phyloP scores from a whole-genome alignment of 202 grass and related monocot species.

The Hordeum pubiflorum region DNA sequence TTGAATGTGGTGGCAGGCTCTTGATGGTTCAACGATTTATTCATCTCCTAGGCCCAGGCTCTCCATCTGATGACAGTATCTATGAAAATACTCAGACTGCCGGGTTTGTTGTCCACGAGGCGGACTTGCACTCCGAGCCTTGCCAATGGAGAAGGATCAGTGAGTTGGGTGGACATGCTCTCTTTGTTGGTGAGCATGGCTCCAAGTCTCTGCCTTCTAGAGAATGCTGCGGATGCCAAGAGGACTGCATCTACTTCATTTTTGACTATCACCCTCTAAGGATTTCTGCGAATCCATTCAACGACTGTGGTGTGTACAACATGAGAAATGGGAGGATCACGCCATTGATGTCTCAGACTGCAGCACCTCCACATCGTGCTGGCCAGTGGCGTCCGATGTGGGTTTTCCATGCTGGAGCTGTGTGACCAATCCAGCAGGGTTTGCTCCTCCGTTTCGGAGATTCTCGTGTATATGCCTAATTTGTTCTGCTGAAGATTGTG shows the following conservation, averaged over 20 bases:
- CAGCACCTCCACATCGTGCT: too few species aligned
- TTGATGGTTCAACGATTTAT: neutral
- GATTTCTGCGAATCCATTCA: neutral
- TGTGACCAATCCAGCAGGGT: neutral
- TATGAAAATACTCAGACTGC: neutral
- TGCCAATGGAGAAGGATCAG: neutral
- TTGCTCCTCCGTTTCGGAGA: neutral
- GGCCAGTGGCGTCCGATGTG: neutral
- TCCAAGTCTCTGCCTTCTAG: constrained; percentile 12
- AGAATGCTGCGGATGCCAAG: neutral
- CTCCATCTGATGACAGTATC: too few species aligned
- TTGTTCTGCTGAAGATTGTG: neutral
- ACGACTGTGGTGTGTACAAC: neutral
- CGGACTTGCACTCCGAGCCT: neutral
- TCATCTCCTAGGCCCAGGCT: neutral
- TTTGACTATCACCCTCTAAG: neutral
- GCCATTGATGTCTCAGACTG: too few species aligned
- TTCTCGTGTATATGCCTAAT: neutral
- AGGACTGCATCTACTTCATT: constrained; percentile 8
- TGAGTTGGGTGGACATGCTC: neutral
- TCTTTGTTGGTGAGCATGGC: constrained; percentile 11
- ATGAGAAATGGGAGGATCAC: neutral
- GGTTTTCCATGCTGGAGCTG: neutral
- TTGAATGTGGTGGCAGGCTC: neutral
- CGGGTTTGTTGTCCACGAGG: neutral